These are phyloP conservation scores for Cladophialophora yegresii DNA, from an alignment of 2,329 filamentous ascomycete genomes.

Conservation along the genomic window DNA sequence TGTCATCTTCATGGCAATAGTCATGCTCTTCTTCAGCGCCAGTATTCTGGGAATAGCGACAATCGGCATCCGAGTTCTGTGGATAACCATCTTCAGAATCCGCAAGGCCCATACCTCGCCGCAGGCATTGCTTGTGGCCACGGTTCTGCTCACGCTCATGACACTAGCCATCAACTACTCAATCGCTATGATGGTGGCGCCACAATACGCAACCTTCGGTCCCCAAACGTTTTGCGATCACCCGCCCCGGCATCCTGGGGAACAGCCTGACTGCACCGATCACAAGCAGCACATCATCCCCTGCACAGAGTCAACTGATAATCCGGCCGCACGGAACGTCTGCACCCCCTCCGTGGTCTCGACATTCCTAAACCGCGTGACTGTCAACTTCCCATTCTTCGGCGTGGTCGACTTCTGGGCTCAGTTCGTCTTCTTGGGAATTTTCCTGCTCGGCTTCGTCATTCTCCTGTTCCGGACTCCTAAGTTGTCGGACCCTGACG, in stretches of 20 bases:
- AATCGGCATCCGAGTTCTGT: conserved; percentile 92
- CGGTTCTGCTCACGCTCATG: conserved; percentile 85
- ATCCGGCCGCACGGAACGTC: conserved; percentile 71
- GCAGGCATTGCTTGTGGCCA: conserved; percentile 86
- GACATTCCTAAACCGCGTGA: conserved; percentile 89
- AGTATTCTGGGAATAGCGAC: conserved; percentile 83
- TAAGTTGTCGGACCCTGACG: conserved; percentile 69
- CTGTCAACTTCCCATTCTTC: conserved; percentile 93
- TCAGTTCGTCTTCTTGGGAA: conserved; percentile 83
- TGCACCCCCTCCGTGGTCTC: conserved; percentile 91
- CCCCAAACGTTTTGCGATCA: conserved; percentile 91
- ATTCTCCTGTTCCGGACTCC: conserved; percentile 80
- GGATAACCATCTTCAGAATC: conserved; percentile 90
- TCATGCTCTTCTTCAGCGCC: conserved; percentile 84
- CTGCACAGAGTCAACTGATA: conserved; percentile 75
- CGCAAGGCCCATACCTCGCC: conserved; percentile 85
- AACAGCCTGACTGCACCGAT: conserved; percentile 73
- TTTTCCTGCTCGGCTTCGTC: conserved; percentile 80
- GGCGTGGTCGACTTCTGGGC: conserved; percentile 94
- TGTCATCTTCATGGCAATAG: conserved; percentile 78
- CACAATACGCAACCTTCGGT: conserved; percentile 91
- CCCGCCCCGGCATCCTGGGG: conserved; percentile 61
- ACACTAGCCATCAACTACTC: conserved; percentile 91
- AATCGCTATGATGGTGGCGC: conserved; percentile 88
- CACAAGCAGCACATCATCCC: conserved; percentile 72